A percentile compares a stretch with the other conserved stretches of the same genome.
phyloP scores from a whole-genome alignment of 2,329 filamentous ascomycete genomes.

The Xylariaceae sp. region DNA sequence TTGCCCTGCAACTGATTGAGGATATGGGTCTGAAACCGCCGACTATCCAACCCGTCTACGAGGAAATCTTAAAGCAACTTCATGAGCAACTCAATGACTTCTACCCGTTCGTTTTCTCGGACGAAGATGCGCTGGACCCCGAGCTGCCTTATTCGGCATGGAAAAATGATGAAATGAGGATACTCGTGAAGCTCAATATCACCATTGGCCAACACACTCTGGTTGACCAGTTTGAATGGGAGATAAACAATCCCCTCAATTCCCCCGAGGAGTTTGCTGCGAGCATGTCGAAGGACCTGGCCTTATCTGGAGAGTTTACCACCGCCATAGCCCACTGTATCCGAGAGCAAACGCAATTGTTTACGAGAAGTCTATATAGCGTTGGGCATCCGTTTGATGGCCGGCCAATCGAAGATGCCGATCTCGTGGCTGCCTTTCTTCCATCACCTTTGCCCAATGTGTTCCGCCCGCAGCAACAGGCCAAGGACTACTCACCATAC shows the following conservation, averaged over 20 bases:
- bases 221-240: constrained; percentile 98
- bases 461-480: constrained; percentile 85
- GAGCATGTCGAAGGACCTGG: constrained; percentile 83
- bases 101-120: constrained; percentile 83
- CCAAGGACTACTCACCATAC: constrained; percentile 90
- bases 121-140: constrained; percentile 85
- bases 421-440: constrained; percentile 79
- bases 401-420: constrained; percentile 83
- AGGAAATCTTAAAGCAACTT: constrained; percentile 62
- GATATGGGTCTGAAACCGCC: constrained; percentile 78
- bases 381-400: constrained; percentile 94
- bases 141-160: constrained; percentile 87
- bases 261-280: constrained; percentile 91
- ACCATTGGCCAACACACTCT: constrained; percentile 93
- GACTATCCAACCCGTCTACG: constrained; percentile 56
- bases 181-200: constrained; percentile 92
- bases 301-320: constrained; percentile 89
- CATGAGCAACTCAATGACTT: constrained; percentile 88
- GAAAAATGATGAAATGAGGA: constrained; percentile 98
- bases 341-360: constrained; percentile 89
- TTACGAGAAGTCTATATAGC: constrained; percentile 88
- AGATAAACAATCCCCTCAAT: constrained; percentile 91
- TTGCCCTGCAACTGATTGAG: constrained; percentile 84
- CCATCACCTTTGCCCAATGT: constrained; percentile 75
- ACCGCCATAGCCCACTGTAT: constrained; percentile 98